phyloP scores from a whole-genome alignment of 2,329 filamentous ascomycete species.

The Tolypocladium nubicola region DNA sequence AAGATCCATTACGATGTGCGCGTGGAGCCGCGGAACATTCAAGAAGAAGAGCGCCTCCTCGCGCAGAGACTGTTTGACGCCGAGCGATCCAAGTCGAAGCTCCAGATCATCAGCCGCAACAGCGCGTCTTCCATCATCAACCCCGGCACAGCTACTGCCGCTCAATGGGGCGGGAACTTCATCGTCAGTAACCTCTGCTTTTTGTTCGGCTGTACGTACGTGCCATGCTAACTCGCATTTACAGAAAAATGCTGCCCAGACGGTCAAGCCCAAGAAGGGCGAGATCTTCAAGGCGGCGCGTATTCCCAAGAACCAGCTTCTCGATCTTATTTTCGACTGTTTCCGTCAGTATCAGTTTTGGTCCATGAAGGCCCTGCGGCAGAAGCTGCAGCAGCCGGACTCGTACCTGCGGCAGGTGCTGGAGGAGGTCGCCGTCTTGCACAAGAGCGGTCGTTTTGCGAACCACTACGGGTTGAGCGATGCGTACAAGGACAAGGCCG shows the following conservation, averaged over 20 bases:
- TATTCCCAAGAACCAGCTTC: conserved; percentile 77
- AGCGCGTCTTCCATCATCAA: conserved; percentile 44
- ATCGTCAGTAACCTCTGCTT: conserved; percentile 37
- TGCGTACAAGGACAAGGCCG: conserved; percentile 26
- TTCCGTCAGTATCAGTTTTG: conserved; percentile 87
- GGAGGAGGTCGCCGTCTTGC: conserved; percentile 70
- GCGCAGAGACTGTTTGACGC: conserved; percentile 43
- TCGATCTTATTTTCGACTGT: conserved; percentile 73
- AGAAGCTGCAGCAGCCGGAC: conserved; percentile 74
- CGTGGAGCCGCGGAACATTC: conserved; percentile 61
- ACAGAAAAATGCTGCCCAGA: conserved; percentile 41
- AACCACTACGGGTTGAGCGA: conserved; percentile 79
- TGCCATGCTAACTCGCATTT: not conserved
- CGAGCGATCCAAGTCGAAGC: conserved; percentile 36
- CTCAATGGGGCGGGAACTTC: conserved; percentile 33
- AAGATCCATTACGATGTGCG: conserved; percentile 67
- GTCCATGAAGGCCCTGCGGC: conserved; percentile 81
- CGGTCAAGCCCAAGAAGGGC: conserved; percentile 48
- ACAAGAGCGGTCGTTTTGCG: conserved; percentile 74
- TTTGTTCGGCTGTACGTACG: not conserved
- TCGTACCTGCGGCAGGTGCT: conserved; percentile 82
- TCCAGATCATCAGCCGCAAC: conserved; percentile 38
- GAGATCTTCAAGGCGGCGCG: conserved; percentile 76
- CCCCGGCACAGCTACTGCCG: conserved; percentile 33
- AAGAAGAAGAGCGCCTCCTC: conserved; percentile 55